phyloP scores from a whole-genome alignment of 768 basidiomycete species.

The Hericium rajendrae region DNA sequence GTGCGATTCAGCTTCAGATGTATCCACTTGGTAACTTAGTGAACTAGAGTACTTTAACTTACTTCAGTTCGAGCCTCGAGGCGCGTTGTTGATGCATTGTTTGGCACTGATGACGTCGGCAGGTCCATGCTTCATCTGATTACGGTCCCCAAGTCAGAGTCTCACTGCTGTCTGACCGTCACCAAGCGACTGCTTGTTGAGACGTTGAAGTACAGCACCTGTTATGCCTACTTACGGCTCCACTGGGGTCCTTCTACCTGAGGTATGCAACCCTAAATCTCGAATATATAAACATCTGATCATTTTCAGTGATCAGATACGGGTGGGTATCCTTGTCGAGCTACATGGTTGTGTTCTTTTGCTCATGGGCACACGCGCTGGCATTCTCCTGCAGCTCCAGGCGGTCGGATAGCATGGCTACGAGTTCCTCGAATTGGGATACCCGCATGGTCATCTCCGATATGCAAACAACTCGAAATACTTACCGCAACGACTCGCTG shows the following conservation, averaged over 20 bases:
- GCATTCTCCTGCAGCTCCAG: conserved; percentile 54
- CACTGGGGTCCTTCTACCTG: conserved; percentile 14
- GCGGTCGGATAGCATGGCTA: conserved; percentile 97
- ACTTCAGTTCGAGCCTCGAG: too few species aligned
- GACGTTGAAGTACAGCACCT: neutral
- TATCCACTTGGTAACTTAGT: too few species aligned
- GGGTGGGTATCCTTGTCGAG: conserved; percentile 26
- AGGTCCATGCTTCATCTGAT: too few species aligned
- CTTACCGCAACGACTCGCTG: conserved; percentile 89
- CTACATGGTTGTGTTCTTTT: neutral
- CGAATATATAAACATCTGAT: neutral
- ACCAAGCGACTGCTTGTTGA: neutral
- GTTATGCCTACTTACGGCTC: conserved; percentile 8
- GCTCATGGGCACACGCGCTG: conserved; percentile 21
- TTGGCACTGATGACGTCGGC: too few species aligned
- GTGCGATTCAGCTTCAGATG: too few species aligned
- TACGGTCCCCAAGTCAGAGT: too few species aligned
- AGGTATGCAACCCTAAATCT: conserved; percentile 1
- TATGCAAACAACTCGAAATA: conserved; percentile 93
- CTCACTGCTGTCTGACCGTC: too few species aligned
- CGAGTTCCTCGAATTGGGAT: conserved; percentile 98
- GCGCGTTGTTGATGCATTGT: too few species aligned
- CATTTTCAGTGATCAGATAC: conserved; percentile 28
- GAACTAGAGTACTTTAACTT: too few species aligned
- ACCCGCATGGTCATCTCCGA: conserved; percentile 89